A percentile compares a stretch with the other conserved stretches of the same genome.
These are phyloP conservation scores for Trichophyton schoenleinii DNA, from an alignment of 2,329 filamentous ascomycete genomes.

Conservation along the genomic window DNA sequence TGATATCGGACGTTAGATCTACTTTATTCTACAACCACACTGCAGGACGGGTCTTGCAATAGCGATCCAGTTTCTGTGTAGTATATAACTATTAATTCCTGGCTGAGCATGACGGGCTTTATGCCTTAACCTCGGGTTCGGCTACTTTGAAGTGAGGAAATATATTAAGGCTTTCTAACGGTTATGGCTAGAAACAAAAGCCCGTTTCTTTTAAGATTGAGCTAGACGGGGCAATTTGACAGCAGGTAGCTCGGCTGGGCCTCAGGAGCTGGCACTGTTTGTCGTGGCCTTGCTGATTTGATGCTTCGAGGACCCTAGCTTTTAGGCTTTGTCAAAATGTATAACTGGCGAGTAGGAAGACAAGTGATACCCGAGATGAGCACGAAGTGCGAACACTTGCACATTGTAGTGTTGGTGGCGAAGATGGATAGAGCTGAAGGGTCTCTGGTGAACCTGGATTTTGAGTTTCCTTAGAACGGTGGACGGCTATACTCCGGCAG, in stretches of 20 bases:
- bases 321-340: background rate
- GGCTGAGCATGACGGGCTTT: background rate
- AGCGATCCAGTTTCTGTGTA: no score
- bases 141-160: background rate
- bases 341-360: background rate
- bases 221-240: background rate
- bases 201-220: background rate
- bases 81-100: no score
- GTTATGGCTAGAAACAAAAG: background rate
- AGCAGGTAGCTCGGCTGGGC: constrained; percentile 42
- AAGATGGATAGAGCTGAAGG: background rate
- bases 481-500: background rate
- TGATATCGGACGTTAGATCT: no score
- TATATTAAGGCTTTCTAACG: background rate
- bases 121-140: background rate
- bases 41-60: no score
- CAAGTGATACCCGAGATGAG: background rate
- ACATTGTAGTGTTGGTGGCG: background rate
- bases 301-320: no score
- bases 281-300: no score
- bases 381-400: background rate
- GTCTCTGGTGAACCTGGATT: background rate
- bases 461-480: background rate
- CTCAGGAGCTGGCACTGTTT: constrained; percentile 49
- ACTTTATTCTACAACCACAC: no score